These are phyloP conservation scores for Hippophae tibetana DNA, from an alignment of 306 rosid genomes.

Conservation along the genomic window DNA sequence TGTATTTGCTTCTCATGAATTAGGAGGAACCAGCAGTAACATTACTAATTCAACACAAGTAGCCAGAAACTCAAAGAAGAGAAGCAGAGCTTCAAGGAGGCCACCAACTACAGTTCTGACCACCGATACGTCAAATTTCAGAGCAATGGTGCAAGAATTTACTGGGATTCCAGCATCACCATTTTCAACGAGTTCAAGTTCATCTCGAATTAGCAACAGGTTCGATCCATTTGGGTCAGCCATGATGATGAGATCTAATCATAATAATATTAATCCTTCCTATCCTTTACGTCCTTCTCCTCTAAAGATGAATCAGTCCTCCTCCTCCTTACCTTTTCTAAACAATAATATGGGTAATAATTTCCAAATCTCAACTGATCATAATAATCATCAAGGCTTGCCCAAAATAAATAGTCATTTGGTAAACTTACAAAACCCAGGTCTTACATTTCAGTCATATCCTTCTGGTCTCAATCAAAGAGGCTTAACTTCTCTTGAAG, in stretches of 20 bases:
- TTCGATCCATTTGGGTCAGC: slow-evolving; percentile 56
- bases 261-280: slow-evolving; percentile 17
- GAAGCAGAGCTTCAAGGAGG: slow-evolving; percentile 78
- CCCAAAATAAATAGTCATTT: slow-evolving; percentile 21
- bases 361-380: slow-evolving; percentile 22
- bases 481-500: slow-evolving; percentile 13
- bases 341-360: slow-evolving; percentile 21
- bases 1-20: slow-evolving; percentile 9
- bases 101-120: slow-evolving; percentile 91
- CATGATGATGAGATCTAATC: slow-evolving; percentile 20
- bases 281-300: slow-evolving; percentile 58
- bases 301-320: slow-evolving; percentile 33
- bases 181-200: slow-evolving; percentile 39
- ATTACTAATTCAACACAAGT: neutral
- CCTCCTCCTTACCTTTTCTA: slow-evolving; percentile 30
- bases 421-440: slow-evolving; percentile 39
- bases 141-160: slow-evolving; percentile 98
- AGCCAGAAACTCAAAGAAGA: slow-evolving; percentile 54
- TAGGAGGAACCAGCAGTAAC: neutral
- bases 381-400: slow-evolving; percentile 17
- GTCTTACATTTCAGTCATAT: slow-evolving; percentile 32
- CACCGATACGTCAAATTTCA: slow-evolving; percentile 80
- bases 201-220: slow-evolving; percentile 30
- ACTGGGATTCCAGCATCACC: slow-evolving; percentile 93
- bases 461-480: slow-evolving; percentile 20